Conservation (phyloP, 2,329 filamentous ascomycete species). For the Chaetomiaceae sp. region DNA sequence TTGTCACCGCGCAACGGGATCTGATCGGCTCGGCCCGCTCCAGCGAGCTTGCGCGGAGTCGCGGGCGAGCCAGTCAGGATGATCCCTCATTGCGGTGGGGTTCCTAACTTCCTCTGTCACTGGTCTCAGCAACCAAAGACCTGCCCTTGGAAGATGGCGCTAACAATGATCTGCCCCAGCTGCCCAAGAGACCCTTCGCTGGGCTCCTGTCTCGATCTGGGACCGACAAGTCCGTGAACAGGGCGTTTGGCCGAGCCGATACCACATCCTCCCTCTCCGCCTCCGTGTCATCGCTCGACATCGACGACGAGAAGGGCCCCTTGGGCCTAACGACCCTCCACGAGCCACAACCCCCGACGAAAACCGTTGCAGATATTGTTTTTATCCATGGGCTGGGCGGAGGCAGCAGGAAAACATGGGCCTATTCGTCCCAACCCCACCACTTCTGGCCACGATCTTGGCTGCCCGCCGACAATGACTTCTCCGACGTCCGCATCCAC, state of each 20-base stretch:
- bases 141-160: not conserved
- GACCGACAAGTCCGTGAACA: not conserved
- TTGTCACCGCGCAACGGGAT: too few species aligned
- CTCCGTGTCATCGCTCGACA: too few species aligned
- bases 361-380: constrained; percentile 28
- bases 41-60: too few species aligned
- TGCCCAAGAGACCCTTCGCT: not conserved
- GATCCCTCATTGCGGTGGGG: too few species aligned
- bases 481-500: constrained; percentile 32
- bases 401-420: constrained; percentile 36
- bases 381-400: constrained; percentile 41
- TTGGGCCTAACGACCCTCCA: constrained; percentile 23
- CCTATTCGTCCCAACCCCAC: constrained; percentile 23
- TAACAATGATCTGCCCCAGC: not conserved
- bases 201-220: not conserved
- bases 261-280: not conserved
- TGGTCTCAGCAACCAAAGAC: too few species aligned
- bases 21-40: too few species aligned
- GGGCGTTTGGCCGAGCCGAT: not conserved
- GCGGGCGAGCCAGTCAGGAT: too few species aligned
- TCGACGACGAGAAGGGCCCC: constrained; percentile 12
- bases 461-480: constrained; percentile 32
- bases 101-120: too few species aligned
- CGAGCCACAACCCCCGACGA: constrained; percentile 9
- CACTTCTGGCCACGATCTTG: constrained; percentile 37